A percentile compares a stretch with the other conserved stretches of the same genome.
Conservation (phyloP, 495 filamentous ascomycete species). For the Clohesyomyces aquaticus region DNA sequence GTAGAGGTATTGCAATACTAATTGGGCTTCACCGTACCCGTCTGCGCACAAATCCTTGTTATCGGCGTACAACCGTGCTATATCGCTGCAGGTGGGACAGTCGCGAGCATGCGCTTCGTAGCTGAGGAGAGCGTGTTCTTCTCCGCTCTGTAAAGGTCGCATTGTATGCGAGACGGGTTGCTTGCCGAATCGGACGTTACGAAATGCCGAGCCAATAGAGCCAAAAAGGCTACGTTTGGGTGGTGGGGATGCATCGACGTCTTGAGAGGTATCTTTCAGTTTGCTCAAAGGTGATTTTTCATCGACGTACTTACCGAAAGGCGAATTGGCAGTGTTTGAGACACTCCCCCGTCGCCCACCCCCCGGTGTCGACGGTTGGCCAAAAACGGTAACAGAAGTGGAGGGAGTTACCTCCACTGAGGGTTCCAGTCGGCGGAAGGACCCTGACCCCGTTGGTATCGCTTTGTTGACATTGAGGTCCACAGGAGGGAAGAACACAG, state of each 20-base stretch:
- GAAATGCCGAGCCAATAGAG: constrained; percentile 34
- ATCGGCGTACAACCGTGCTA: constrained; percentile 13
- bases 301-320: too few species aligned
- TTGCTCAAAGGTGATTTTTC: too few species aligned
- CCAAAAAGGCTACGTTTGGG: constrained; percentile 23
- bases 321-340: too few species aligned
- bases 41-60: constrained; percentile 8
- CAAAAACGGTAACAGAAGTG: too few species aligned
- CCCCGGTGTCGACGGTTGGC: too few species aligned
- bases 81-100: constrained; percentile 26
- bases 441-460: neutral
- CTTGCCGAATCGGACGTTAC: constrained; percentile 31
- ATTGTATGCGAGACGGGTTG: constrained; percentile 11
- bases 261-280: neutral
- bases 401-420: too few species aligned
- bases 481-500: constrained; percentile 32
- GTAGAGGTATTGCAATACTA: constrained; percentile 27
- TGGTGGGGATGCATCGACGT: neutral
- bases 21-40: constrained; percentile 21
- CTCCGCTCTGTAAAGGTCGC: constrained; percentile 10
- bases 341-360: too few species aligned
- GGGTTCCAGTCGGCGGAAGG: neutral
- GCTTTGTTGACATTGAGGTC: constrained; percentile 26
- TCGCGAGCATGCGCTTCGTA: constrained; percentile 26
- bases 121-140: constrained; percentile 16